Conservation (phyloP, 352 stramenopile species). For the Thalassiosira mediterranea region DNA sequence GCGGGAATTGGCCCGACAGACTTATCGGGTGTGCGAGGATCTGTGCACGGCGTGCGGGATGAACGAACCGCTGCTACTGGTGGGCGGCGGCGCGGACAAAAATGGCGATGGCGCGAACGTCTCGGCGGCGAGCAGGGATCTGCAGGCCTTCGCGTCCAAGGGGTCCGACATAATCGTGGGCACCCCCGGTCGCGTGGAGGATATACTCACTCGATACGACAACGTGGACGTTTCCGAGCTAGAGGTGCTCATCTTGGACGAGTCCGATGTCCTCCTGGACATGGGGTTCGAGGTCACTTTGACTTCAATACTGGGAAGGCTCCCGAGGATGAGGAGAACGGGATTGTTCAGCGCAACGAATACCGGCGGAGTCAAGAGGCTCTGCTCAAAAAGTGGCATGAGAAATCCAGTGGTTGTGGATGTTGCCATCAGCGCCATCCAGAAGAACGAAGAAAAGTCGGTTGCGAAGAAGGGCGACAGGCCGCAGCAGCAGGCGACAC, state of each 20-base stretch:
- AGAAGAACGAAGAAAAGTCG: slow-evolving; percentile 14
- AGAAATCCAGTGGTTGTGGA: slow-evolving; percentile 98
- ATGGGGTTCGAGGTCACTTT: slow-evolving; percentile 97
- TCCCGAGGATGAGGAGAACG: slow-evolving; percentile 97
- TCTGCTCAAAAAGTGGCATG: slow-evolving; percentile 93
- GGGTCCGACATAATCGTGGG: slow-evolving; percentile 92
- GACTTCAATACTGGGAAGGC: slow-evolving; percentile 91
- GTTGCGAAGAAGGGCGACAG: slow-evolving; percentile 3
- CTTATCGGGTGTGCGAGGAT: slow-evolving; percentile 81
- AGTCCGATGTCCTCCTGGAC: slow-evolving; percentile 98
- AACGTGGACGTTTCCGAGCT: slow-evolving; percentile 92
- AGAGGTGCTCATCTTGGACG: slow-evolving; percentile 98
- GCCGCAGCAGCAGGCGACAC: slow-evolving; percentile 80
- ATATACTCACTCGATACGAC: slow-evolving; percentile 88
- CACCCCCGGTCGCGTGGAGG: slow-evolving; percentile 94
- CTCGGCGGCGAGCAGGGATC: slow-evolving; percentile 88
- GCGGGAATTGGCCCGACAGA: slow-evolving; percentile 98
- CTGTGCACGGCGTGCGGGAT: slow-evolving; percentile 62
- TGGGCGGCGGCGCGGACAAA: slow-evolving; percentile 59
- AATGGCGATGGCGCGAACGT: slow-evolving; percentile 37
- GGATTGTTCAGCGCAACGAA: slow-evolving; percentile 90
- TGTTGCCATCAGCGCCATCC: slow-evolving; percentile 91
- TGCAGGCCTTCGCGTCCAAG: slow-evolving; percentile 85
- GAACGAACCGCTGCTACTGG: slow-evolving; percentile 66
- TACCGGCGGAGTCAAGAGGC: slow-evolving; percentile 89